A percentile compares a stretch with the other conserved stretches of the same genome.
These are phyloP conservation scores for Phaseolus lunatus DNA, from an alignment of 306 rosid species.

Conservation along the genomic window DNA sequence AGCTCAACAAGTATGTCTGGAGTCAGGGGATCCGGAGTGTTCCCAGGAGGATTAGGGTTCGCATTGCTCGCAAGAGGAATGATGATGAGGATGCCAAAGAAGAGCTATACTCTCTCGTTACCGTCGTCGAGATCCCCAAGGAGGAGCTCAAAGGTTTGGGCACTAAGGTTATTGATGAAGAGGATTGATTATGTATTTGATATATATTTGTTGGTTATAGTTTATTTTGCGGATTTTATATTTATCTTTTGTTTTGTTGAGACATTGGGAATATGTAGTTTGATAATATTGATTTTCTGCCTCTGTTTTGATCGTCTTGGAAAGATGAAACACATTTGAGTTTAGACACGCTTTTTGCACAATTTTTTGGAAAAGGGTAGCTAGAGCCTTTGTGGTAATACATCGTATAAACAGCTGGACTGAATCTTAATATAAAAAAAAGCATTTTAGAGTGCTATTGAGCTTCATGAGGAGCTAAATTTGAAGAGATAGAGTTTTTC, in stretches of 20 bases:
- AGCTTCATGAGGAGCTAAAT: too few species aligned
- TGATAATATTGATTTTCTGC: neutral
- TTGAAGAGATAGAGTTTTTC: too few species aligned
- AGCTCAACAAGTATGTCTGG: slow-evolving; percentile 87
- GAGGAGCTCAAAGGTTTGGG: slow-evolving; percentile 85
- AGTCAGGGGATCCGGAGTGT: slow-evolving; percentile 93
- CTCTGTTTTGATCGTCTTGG: neutral
- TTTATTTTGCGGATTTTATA: neutral
- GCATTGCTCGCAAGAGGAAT: slow-evolving; percentile 90
- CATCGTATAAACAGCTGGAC: too few species aligned
- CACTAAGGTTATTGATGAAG: slow-evolving; percentile 86
- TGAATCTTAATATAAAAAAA: too few species aligned
- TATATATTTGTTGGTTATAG: neutral
- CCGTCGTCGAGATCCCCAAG: slow-evolving; percentile 77
- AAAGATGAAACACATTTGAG: neutral
- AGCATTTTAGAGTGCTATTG: too few species aligned
- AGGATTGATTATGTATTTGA: slow-evolving; percentile 54
- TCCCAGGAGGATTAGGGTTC: slow-evolving; percentile 87
- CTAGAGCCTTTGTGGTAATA: too few species aligned
- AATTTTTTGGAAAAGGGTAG: too few species aligned
- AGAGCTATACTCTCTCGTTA: slow-evolving; percentile 87
- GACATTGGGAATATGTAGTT: neutral
- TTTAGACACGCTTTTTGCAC: too few species aligned
- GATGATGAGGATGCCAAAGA: slow-evolving; percentile 96
- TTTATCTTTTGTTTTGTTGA: slow-evolving; percentile 22